Conservation (phyloP, 176 grass and related monocot genomes). For the Carex pumila region DNA sequence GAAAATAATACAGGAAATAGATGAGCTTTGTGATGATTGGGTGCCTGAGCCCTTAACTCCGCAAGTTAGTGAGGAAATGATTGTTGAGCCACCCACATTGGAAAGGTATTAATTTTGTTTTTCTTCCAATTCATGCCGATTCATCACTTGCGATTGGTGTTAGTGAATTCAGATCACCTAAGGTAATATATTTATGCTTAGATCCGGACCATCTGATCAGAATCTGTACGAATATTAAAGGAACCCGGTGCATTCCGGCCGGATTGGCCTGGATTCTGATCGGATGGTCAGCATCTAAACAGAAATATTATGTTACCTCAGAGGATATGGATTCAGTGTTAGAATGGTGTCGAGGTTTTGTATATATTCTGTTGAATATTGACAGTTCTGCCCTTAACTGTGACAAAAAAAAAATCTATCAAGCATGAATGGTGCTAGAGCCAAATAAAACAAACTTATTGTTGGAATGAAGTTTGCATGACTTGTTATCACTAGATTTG, state of each 20-base stretch:
- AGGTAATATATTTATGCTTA: too few relatives aligned
- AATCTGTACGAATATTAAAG: too few relatives aligned
- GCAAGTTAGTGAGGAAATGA: conserved; percentile 49
- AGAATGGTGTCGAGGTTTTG: not conserved
- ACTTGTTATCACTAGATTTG: not conserved
- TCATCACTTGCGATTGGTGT: too few relatives aligned
- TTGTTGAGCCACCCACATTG: conserved; percentile 35
- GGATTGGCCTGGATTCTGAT: too few relatives aligned
- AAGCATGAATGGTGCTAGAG: not conserved
- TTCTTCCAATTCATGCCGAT: not conserved
- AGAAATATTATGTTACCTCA: too few relatives aligned
- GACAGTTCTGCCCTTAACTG: not conserved
- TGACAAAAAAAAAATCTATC: not conserved
- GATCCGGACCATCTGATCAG: too few relatives aligned
- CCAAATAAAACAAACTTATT: conserved; percentile 5
- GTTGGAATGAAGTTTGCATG: not conserved
- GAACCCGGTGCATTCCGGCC: too few relatives aligned
- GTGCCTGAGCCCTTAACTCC: conserved; percentile 82
- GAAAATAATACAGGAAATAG: conserved; percentile 64
- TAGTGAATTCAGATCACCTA: too few relatives aligned
- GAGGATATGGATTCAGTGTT: not conserved
- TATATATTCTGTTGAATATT: not conserved
- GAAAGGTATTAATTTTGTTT: conserved; percentile 38
- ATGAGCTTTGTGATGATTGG: conserved; percentile 95
- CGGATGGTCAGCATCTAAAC: too few relatives aligned